phyloP scores from a whole-genome alignment of 1,284 basidiomycete species.

The Cryptococcus deneoformans region DNA sequence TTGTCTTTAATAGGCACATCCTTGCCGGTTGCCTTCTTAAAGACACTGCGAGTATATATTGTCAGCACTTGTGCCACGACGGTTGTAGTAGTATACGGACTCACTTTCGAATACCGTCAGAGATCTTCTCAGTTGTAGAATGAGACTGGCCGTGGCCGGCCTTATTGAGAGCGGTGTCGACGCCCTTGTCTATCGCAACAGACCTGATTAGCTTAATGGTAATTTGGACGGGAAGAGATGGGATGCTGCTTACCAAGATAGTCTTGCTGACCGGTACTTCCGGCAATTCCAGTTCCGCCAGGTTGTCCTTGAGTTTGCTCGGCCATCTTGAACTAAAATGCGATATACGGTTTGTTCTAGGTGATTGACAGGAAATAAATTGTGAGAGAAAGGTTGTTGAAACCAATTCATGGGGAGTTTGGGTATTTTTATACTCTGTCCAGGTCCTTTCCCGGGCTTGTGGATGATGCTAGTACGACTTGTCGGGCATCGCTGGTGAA shows the following conservation, averaged over 20 bases:
- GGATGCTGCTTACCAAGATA: conserved; percentile 1
- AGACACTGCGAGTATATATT: neutral
- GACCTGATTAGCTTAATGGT: neutral
- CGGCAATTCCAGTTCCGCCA: neutral
- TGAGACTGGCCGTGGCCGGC: conserved; percentile 40
- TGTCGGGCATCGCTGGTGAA: no score
- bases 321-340: neutral
- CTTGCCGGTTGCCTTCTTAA: conserved; percentile 1
- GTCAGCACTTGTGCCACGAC: no score
- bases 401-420: neutral
- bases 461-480: no score
- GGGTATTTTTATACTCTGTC: no score
- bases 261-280: conserved; percentile 4
- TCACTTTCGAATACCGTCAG: conserved; percentile 44
- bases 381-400: neutral
- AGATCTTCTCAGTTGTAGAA: conserved; percentile 51
- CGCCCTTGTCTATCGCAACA: conserved; percentile 38
- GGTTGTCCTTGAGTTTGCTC: conserved; percentile 2
- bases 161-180: conserved; percentile 32
- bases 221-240: neutral
- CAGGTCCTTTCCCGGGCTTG: no score
- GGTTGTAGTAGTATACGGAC: no score
- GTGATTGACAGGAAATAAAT: neutral
- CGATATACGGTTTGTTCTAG: neutral
- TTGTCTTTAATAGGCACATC: conserved; percentile 9